These are phyloP conservation scores for Viridothelium virens DNA, from an alignment of 495 filamentous ascomycete genomes.

Conservation along the genomic window DNA sequence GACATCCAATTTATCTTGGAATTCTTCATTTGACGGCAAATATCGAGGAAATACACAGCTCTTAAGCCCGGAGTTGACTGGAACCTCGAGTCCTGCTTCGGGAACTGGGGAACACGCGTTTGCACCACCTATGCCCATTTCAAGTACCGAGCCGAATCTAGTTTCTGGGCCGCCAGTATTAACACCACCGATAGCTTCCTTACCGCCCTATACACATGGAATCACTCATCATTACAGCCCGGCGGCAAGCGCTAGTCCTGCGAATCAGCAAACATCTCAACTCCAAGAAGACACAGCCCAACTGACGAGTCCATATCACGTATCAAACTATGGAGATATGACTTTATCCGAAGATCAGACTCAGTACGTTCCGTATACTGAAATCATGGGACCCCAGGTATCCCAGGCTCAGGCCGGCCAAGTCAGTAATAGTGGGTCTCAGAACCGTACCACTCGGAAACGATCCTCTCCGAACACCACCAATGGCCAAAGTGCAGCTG, in stretches of 20 bases:
- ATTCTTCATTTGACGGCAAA: neutral
- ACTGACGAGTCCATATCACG: neutral
- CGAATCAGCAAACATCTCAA: neutral
- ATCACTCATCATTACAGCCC: neutral
- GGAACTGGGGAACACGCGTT: neutral
- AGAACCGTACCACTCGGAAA: neutral
- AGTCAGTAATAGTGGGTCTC: neutral
- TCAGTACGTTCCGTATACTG: neutral
- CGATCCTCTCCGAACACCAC: neutral
- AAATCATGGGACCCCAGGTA: neutral
- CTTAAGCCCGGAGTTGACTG: neutral
- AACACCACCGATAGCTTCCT: neutral
- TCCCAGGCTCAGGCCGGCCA: neutral
- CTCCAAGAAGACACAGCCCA: neutral
- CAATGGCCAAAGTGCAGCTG: neutral
- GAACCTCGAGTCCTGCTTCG: conserved; percentile 2
- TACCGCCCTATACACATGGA: neutral
- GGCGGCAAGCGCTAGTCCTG: neutral
- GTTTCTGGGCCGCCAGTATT: neutral
- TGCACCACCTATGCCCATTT: neutral
- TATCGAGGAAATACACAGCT: neutral
- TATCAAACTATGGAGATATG: neutral
- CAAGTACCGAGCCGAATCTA: neutral
- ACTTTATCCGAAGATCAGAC: neutral
- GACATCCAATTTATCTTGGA: neutral